Base-by-base conservation (phyloP, 768 basidiomycete genomes). In the Gyrodon lividus region DNA sequence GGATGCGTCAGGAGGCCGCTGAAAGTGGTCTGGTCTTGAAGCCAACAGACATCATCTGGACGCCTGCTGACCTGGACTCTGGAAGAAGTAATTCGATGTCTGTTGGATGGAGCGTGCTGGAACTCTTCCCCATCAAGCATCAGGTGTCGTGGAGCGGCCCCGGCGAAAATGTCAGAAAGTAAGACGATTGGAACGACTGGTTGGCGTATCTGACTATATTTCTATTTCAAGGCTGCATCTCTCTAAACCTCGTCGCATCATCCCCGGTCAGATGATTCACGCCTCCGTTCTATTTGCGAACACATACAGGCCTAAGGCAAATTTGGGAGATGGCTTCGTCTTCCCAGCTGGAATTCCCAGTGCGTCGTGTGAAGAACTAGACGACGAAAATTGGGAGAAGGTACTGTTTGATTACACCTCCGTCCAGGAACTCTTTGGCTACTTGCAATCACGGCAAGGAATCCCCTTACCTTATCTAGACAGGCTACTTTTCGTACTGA, bases 1-100 rank as follows among this genome's bases (percentile, higher is more conserved):
- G 69, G 69, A 70, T 70, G 69, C 57, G 60, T 40, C 58, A 52
- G 14, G 66, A 70, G 47, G 69, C 69, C 4, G 23, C 46, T 10
- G 41, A 33, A 1, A 54, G 50, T 16, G 69, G 69, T 13, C 59
- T 70, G 6, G 42, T 44, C 9, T 52, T 70, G 35, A 59, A 56
- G 31, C 56, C 59, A 12, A 51, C 45, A 20, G 48, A 58, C 17
- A 26, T 55, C 31, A 47, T 60, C 37, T 60, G 59, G 59, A 58
- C 53, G 2, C 56, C 57, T 20, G 56, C 55, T 22, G 59, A 59
- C 35, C 24, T 60, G 5, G 57, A 60, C 31, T 41, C 50, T 16
- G 59, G 59, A 17, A 60, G 51, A 10, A 58, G 43, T 40, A 46
- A 55, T 20, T 58, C 59, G 10, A 58, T 58, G 56, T 46, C 56